Base-by-base conservation (phyloP, 2,329 filamentous ascomycete species). In the Capronia americana region DNA sequence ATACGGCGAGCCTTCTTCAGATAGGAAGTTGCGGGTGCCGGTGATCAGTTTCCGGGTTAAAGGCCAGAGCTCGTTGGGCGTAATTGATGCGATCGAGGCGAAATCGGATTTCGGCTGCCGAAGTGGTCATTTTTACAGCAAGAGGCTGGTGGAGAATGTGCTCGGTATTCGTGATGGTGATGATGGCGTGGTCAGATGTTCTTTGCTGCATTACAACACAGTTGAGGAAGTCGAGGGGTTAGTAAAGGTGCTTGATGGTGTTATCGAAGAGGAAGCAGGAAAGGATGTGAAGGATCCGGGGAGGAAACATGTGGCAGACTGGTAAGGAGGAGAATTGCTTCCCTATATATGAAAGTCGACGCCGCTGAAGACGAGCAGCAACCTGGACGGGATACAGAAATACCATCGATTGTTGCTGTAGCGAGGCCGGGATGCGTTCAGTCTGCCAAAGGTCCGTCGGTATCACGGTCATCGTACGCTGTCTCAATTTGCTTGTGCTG, bases 171-270 rank as follows among this genome's bases (percentile, higher is more conserved):
- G 61, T 26, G 80, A 83, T 30, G 81, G 88, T 62, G 80, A 84
- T 8, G 84, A 90, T 70, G 90, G 88, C 0, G 85, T 92, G 8
- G 83, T 90, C 4, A 82, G 90, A 69, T 87, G 91, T n/a, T 90
- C 88, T 72, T 82, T 91, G 81, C 84, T 90, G 62, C 89, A 92
- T 76, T 92, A 92, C 74, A 92, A 92, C 72, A 90, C 88, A 2
- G 74, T 64, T 32, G 71, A 73, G 30, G 72, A 73, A 56, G 72
- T 73, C 3, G 57, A 70, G 38, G 72, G 72, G 7, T 56, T 73
- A 56, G 67, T 73, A 23, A 67, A 72, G 48, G 69, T 73, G 20
- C 48, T 73, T 57, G 70, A 73, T 34, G 64, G 70, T 56, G 69
- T 73, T n/a, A 72, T 73, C 59, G 63, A 63, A 28, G 66, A 72